Evolutionary conservation across 2,329 filamentous ascomycete species (phyloP).

Genomic region (Epichloe typhina): DNA sequence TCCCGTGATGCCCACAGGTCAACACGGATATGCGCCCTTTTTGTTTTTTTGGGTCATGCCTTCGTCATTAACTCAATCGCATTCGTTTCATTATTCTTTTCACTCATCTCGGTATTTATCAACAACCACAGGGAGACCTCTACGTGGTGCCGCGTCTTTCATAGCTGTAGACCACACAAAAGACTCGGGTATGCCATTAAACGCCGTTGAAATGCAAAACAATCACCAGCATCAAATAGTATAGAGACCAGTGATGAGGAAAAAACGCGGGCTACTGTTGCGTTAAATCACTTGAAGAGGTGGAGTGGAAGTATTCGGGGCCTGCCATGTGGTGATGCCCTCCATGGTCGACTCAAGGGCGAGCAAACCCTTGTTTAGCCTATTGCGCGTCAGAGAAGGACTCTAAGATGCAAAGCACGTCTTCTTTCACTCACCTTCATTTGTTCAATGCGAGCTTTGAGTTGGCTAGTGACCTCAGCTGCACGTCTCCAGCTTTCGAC

Average conservation of each 20-base stretch:
- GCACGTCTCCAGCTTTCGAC: conserved; percentile 90
- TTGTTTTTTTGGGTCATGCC: not conserved
- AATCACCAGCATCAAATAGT: conserved; percentile 3
- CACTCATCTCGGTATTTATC: not conserved
- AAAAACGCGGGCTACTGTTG: not conserved
- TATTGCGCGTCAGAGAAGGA: conserved; percentile 4
- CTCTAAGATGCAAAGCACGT: not conserved
- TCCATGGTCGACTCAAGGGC: conserved; percentile 11
- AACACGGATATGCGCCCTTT: no score
- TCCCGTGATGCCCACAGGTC: no score
- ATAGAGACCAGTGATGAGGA: not conserved
- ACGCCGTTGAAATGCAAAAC: conserved; percentile 21
- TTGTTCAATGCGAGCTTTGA: conserved; percentile 95
- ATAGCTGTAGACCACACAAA: conserved; percentile 8
- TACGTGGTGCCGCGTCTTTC: not conserved
- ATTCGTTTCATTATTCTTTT: conserved; percentile 1
- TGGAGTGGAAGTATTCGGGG: conserved; percentile 1
- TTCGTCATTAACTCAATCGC: not conserved
- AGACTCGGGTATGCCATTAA: conserved; percentile 19
- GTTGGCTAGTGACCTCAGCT: conserved; percentile 90
- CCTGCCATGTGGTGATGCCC: not conserved
- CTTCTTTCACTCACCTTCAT: conserved; percentile 58
- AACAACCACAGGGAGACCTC: not conserved
- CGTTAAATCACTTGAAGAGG: not conserved
- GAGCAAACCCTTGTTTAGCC: conserved; percentile 18